Conservation (phyloP, 192 early-diverging fungal genomes). For the Dissophora globulifera region DNA sequence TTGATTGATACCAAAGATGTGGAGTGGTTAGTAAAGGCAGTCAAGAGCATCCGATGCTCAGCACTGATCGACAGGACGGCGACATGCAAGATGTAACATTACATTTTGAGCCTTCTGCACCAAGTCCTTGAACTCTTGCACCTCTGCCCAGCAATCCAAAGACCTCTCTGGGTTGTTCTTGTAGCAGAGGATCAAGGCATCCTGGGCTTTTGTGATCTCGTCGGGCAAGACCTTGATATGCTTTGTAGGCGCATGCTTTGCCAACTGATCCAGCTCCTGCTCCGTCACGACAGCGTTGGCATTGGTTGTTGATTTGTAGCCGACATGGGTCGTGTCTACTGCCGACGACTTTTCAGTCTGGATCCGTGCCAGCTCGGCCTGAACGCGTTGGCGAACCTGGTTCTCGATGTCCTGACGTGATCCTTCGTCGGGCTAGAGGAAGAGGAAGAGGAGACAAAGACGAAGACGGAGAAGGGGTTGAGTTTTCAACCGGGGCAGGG, state of each 20-base stretch:
- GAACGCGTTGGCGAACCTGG: conserved; percentile 47
- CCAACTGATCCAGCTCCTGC: conserved; percentile 48
- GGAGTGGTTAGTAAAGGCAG: too few relatives aligned
- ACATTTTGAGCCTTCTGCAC: conserved; percentile 54
- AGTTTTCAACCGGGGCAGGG: too few relatives aligned
- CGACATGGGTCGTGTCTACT: conserved; percentile 18
- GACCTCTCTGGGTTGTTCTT: conserved; percentile 59
- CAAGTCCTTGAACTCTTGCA: conserved; percentile 65
- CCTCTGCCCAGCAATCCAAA: conserved; percentile 73
- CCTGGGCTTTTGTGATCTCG: conserved; percentile 50
- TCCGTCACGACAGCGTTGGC: conserved; percentile 48
- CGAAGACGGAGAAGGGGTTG: too few relatives aligned
- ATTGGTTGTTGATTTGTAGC: conserved; percentile 34
- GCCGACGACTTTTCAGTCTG: conserved; percentile 27
- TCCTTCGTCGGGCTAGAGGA: conserved; percentile 19
- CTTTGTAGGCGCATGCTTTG: conserved; percentile 27
- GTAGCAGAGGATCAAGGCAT: conserved; percentile 40
- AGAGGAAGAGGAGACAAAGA: too few relatives aligned
- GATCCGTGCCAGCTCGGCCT: conserved; percentile 44
- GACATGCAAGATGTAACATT: not conserved
- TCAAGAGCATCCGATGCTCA: too few relatives aligned
- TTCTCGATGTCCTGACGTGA: conserved; percentile 39
- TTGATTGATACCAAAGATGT: too few relatives aligned
- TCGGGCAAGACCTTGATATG: conserved; percentile 48
- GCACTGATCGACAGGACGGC: too few relatives aligned